Base-by-base conservation (phyloP, 2,329 filamentous ascomycete species). In the Didymella glomerata region DNA sequence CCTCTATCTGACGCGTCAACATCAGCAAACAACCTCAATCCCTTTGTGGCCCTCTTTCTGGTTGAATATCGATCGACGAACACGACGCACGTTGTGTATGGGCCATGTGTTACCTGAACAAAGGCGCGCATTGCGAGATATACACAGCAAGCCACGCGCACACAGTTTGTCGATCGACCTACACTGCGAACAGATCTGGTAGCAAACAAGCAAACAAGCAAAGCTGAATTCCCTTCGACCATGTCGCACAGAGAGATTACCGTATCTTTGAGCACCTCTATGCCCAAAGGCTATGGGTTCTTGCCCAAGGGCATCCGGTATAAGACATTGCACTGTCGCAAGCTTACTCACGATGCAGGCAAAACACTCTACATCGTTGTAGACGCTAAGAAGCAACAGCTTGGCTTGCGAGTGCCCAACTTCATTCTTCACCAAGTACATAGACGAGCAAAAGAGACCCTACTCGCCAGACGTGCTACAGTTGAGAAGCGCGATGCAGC, bases 351-450 rank as follows among this genome's bases (percentile, higher is more conserved):
- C 49, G 64, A 71, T 52, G 64, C 69, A 58, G 62, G 65, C 25
- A 70, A 68, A 36, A 34, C 59, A 0, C 59, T 76, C 3, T 76
- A 71, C 50, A 48, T 73, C 9, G 73, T 75, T 38, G n/a, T 70
- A 18, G 58, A 69, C 10, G 28, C 46, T 6, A 68, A 71, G 14
- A 74, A 71, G 22, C 68, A 57, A 34, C 58, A 60, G 13, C 49
- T 80, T 16, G 82, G 82, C 14, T 72, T 84, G 20, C 78, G 80
- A 38, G 76, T 82, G 3, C 81, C 80, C 0, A 64, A 62, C 16
- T 65, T 68, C 7, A 75, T 83, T 22, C 65, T 81, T 53, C 53
- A 66, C 7, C 60, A 71, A 9, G 81, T 84, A 14, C 68, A 77
- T 20, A 52, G 68, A 27, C 68, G 73, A 36, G 79, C 80, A 0